phyloP scores from a whole-genome alignment of 768 basidiomycete species.

The Auriscalpium vulgare region DNA sequence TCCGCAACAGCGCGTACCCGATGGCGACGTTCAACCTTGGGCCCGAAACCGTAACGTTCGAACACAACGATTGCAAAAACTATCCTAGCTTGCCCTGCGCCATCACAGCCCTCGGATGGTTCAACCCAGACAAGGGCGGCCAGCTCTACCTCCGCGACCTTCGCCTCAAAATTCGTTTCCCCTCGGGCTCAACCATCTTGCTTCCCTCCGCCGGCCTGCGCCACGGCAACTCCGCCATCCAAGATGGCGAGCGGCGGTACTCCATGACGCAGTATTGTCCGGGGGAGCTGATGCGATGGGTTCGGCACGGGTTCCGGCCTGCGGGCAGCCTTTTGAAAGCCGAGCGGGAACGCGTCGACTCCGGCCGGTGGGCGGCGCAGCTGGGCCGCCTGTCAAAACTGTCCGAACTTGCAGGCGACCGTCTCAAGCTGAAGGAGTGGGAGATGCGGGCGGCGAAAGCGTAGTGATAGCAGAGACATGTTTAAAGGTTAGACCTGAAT shows the following conservation, averaged over 20 bases:
- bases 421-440: neutral
- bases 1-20: conserved; percentile 12
- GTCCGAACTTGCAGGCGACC: neutral
- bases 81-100: conserved; percentile 7
- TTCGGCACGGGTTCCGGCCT: neutral
- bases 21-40: conserved; percentile 14
- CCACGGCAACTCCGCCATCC: conserved; percentile 15
- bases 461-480: too few relatives aligned
- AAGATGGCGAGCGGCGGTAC: neutral
- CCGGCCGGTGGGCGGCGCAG: neutral
- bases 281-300: conserved; percentile 9
- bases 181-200: conserved; percentile 14
- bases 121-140: conserved; percentile 11
- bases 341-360: neutral
- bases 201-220: conserved; percentile 13
- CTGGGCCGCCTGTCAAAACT: neutral
- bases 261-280: conserved; percentile 9
- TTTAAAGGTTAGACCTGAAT: too few relatives aligned
- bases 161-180: conserved; percentile 15
- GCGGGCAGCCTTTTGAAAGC: neutral
- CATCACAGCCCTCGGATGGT: conserved; percentile 11
- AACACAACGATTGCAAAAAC: neutral
- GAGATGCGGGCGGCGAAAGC: too few relatives aligned
- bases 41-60: neutral
- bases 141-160: conserved; percentile 15